Conservation (phyloP, 768 basidiomycete species). For the Clathrus columnatus region DNA sequence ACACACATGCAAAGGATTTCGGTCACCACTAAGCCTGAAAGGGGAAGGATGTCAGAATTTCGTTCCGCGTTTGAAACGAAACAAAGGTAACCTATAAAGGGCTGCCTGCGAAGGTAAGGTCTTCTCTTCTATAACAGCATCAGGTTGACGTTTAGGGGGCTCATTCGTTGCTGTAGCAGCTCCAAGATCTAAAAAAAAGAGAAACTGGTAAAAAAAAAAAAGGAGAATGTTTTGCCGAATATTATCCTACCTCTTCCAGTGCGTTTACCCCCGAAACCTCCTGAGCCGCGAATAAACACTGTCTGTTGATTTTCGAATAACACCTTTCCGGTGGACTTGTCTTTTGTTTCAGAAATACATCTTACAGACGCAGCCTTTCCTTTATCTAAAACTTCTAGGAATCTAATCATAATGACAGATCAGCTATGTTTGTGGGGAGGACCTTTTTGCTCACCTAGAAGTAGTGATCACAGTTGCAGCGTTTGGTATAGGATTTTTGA, state of each 20-base stretch:
- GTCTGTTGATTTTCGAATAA: conserved; percentile 92
- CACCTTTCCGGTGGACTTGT: conserved; percentile 66
- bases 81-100: conserved; percentile 63
- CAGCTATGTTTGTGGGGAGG: background rate
- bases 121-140: conserved; percentile 82
- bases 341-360: conserved; percentile 65
- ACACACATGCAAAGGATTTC: conserved; percentile 81
- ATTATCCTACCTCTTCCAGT: conserved; percentile 55
- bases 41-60: background rate
- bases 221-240: background rate
- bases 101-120: conserved; percentile 79
- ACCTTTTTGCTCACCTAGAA: conserved; percentile 41
- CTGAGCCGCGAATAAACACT: conserved; percentile 84
- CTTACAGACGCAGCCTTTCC: conserved; percentile 93
- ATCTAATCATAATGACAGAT: conserved; percentile 27
- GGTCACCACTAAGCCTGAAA: conserved; percentile 77
- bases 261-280: conserved; percentile 94
- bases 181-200: conserved; percentile 61
- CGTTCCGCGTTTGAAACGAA: background rate
- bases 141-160: conserved; percentile 76
- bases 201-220: conserved; percentile 4
- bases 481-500: conserved; percentile 81
- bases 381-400: conserved; percentile 79
- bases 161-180: conserved; percentile 74
- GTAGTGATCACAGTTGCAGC: conserved; percentile 70